phyloP scores from a whole-genome alignment of 2,329 filamentous ascomycete genomes.

The Coniosporium tulheliwenetii region DNA sequence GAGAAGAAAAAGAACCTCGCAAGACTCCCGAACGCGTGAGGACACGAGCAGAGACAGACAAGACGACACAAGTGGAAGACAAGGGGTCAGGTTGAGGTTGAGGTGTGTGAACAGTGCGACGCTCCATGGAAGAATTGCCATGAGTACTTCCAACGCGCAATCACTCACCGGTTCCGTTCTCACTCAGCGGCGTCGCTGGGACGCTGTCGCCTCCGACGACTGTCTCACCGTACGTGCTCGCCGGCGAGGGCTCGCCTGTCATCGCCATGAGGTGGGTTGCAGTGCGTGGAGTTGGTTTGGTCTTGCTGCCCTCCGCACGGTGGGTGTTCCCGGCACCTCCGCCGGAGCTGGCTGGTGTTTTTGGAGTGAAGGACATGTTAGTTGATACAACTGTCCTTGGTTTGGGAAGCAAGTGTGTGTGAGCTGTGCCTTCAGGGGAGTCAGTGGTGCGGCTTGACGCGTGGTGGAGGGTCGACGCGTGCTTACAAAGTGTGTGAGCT shows the following conservation, averaged over 20 bases:
- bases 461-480: too few species aligned
- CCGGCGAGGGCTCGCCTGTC: constrained; percentile 7
- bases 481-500: too few species aligned
- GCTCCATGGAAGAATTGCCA: neutral
- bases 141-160: neutral
- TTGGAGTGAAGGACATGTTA: too few species aligned
- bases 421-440: too few species aligned
- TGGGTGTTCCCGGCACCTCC: too few species aligned
- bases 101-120: neutral
- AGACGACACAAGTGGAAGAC: neutral
- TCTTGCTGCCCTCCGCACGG: too few species aligned
- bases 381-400: too few species aligned
- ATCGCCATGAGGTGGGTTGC: neutral
- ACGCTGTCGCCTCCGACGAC: constrained; percentile 6
- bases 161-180: constrained; percentile 5
- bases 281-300: constrained; percentile 2
- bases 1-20: neutral
- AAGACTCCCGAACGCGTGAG: neutral
- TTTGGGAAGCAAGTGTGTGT: too few species aligned
- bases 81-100: neutral
- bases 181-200: constrained; percentile 9
- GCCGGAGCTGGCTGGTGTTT: too few species aligned
- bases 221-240: constrained; percentile 12
- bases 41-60: neutral
- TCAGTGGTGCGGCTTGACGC: too few species aligned